Evolutionary conservation across 208 protist genomes (phyloP).

Genomic region (Balamuthia mandrillaris): DNA sequence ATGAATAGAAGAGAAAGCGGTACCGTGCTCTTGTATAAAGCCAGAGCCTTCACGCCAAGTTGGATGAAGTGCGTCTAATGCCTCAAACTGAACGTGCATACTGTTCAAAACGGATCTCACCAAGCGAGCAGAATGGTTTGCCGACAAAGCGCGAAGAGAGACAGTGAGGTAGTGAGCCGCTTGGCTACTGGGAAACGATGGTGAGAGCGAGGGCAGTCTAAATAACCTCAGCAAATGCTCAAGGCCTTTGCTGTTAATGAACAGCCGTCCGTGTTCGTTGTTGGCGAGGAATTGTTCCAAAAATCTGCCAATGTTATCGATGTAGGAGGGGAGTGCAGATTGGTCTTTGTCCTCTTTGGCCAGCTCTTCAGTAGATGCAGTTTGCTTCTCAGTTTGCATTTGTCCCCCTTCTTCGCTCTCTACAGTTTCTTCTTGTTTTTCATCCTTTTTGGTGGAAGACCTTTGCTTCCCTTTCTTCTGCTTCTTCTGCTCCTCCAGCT

Average conservation of each 20-base stretch:
- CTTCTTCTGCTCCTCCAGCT: too few species aligned
- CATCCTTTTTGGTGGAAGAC: too few species aligned
- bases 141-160: not conserved
- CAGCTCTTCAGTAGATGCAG: constrained; percentile 2
- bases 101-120: not conserved
- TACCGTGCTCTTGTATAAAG: not conserved
- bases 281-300: constrained; percentile 7
- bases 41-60: not conserved
- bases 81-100: not conserved
- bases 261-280: constrained; percentile 28
- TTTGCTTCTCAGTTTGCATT: not conserved
- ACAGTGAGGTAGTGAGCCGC: not conserved
- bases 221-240: not conserved
- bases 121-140: not conserved
- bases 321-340: not conserved
- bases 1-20: not conserved
- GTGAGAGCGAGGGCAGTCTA: not conserved
- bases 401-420: not conserved
- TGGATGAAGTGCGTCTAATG: not conserved
- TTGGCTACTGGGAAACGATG: not conserved
- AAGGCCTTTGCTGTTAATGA: constrained; percentile 15
- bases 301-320: constrained; percentile 27
- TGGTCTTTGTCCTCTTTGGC: not conserved
- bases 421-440: too few species aligned
- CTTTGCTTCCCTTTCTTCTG: too few species aligned